Evolutionary conservation across 2,329 filamentous ascomycete genomes (phyloP), one percentile per base, ranked within the genome.

Genomic region (Ophiobolus disseminans): DNA sequence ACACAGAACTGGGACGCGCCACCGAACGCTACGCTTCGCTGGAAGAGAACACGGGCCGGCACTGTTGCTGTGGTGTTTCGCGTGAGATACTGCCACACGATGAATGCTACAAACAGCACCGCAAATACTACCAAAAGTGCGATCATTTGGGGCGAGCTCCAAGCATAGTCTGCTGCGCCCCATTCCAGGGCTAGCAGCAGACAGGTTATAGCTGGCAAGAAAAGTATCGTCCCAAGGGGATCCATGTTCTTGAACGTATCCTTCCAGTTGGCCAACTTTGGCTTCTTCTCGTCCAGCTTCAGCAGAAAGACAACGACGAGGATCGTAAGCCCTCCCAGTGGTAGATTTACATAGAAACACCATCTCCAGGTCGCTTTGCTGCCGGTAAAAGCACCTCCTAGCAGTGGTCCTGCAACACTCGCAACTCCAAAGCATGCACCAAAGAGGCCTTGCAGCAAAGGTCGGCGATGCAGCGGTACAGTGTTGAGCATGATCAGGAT

Each of bases 281-380:
- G 66, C 37, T 66, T 68, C 36, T 66, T 54, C 17, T 73, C 69
- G 1, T 70, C 58, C 8, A 68, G 28, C 28, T 70, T 62, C 32
- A 75, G 56, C 41, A 75, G 45, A 14, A 72, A 49, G 25, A 70
- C 59, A 5, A 72, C 63, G 19, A 67, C 56, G 1, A 65, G 54
- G 4, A 70, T 56, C 0, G 76, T 78, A 16, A 79, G 49, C 3
- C 64, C 75, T 16, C 78, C 78, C n/a, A 83, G 71, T 0, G 80
- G 80, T 1, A 83, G 63, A 45, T 84, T 83, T 63, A 83, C 81
- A 40, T 66, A 72, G 50, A 74, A 74, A 48, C 71, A 80, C 75
- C 76, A 79, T 34, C 77, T 58, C 76, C 77, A 78, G 1, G 74
- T 72, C 5, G 72, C 60, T 22, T 67, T 55, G 30, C 69, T 65